Base-by-base conservation (phyloP, 352 stramenopile species). In the Pythium phragmiticola region DNA sequence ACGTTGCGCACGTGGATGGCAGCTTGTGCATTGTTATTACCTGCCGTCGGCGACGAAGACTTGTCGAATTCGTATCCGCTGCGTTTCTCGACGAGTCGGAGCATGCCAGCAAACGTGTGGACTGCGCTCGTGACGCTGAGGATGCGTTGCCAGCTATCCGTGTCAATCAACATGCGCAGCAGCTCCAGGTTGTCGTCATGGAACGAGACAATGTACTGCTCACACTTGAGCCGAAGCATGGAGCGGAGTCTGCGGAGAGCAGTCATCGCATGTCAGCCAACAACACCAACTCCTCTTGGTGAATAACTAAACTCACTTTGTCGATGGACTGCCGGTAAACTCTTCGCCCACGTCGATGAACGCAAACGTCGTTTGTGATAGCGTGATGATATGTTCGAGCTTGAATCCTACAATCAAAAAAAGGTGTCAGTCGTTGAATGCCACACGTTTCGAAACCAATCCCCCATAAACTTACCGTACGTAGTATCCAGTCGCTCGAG, bases 281-380 rank as follows among this genome's bases (percentile, higher is more conserved):
- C 19, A 9, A 7, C 13, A 26, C 5, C n/a, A 33, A 14, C 7
- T 9, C 0, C 19, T n/a, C 8, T 33, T 30, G 21, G 13, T 16
- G 7, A 50, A 30, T 1, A 30, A 76, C 21, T 21, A 21, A 21
- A 21, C 77, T 66, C 64, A 94, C 82, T 85, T 92, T 51, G 75
- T 84, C 8, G 78, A 88, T 41, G 81, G 64, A 30, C 71, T 77
- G 14, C 82, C 84, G 5, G 79, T 88, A 57, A 96, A 97, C 46
- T 96, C 88, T 52, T 95, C 82, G 1, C 89, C 90, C 21, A 97
- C 80, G 51, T 91, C 78, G 39, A 89, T 82, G 55, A 96, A 89
- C 33, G 73, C 79, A 34, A 76, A 79, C 6, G 88, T 93, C 4
- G 80, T 76, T 49, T 90, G 79, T 41, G 88, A 85, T 45, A 97